These are phyloP conservation scores for Neurospora sp. DNA, from an alignment of 495 filamentous ascomycete genomes.

Conservation along the genomic window DNA sequence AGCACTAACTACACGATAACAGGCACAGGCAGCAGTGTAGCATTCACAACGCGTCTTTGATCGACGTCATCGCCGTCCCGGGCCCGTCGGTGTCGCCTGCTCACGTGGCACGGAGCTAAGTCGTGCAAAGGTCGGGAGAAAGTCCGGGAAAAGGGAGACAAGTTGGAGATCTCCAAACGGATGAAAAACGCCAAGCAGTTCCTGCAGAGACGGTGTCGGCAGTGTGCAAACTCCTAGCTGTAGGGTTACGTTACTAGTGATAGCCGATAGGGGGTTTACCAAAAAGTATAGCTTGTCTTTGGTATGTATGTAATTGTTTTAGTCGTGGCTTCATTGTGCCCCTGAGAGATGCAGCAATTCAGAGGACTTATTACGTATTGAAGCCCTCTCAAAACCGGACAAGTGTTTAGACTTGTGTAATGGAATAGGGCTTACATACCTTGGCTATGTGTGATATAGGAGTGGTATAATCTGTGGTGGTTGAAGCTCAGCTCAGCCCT, in stretches of 20 bases:
- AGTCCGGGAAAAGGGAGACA: background rate
- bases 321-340: background rate
- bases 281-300: background rate
- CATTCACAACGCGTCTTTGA: background rate
- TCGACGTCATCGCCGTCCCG: background rate
- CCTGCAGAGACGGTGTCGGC: background rate
- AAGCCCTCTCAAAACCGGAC: background rate
- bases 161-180: background rate
- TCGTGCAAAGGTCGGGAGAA: background rate
- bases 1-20: background rate
- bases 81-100: conserved; percentile 1
- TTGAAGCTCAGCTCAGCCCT: background rate
- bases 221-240: background rate
- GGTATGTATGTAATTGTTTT: background rate
- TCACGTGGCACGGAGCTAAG: conserved; percentile 5
- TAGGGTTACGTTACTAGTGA: background rate
- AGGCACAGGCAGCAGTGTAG: background rate
- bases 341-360: background rate
- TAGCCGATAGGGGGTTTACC: background rate
- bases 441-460: background rate
- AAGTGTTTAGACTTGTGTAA: background rate
- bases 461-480: background rate
- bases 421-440: background rate
- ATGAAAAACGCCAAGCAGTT: too few relatives aligned
- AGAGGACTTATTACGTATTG: background rate